phyloP scores from a whole-genome alignment of 371 early-diverging fungal species.

The Parasitella parasitica region DNA sequence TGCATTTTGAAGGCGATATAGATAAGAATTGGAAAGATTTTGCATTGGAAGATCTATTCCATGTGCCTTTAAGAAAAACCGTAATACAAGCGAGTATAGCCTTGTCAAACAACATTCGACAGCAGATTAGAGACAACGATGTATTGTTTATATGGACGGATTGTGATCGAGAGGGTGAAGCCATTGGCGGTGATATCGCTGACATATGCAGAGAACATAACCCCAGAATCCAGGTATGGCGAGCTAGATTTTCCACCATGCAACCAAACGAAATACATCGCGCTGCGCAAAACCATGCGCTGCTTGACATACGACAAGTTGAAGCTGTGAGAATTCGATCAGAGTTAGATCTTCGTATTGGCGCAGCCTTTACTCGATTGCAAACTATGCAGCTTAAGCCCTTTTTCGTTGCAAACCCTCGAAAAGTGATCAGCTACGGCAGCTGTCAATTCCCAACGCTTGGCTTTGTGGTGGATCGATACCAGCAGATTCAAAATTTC shows the following conservation, averaged over 20 bases:
- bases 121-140: slow-evolving; percentile 61
- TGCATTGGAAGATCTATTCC: slow-evolving; percentile 65
- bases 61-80: slow-evolving; percentile 11
- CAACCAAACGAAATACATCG: slow-evolving; percentile 74
- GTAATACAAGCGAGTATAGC: slow-evolving; percentile 38
- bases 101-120: slow-evolving; percentile 66
- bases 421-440: slow-evolving; percentile 90
- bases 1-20: slow-evolving; percentile 63
- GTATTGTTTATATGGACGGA: slow-evolving; percentile 99
- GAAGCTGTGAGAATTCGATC: slow-evolving; percentile 91
- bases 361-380: slow-evolving; percentile 95
- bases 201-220: slow-evolving; percentile 69
- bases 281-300: slow-evolving; percentile 77
- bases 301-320: slow-evolving; percentile 74
- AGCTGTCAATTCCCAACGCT: slow-evolving; percentile 99
- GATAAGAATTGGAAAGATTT: slow-evolving; percentile 62
- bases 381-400: slow-evolving; percentile 78
- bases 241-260: slow-evolving; percentile 86
- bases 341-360: slow-evolving; percentile 98
- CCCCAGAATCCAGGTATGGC: slow-evolving; percentile 60
- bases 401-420: slow-evolving; percentile 11
- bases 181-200: slow-evolving; percentile 91
- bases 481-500: slow-evolving; percentile 76
- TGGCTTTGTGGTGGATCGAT: slow-evolving; percentile 98
- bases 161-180: slow-evolving; percentile 99